These are phyloP conservation scores for Ophiostoma sp. DNA, from an alignment of 2,329 filamentous ascomycete species.

Conservation along the genomic window DNA sequence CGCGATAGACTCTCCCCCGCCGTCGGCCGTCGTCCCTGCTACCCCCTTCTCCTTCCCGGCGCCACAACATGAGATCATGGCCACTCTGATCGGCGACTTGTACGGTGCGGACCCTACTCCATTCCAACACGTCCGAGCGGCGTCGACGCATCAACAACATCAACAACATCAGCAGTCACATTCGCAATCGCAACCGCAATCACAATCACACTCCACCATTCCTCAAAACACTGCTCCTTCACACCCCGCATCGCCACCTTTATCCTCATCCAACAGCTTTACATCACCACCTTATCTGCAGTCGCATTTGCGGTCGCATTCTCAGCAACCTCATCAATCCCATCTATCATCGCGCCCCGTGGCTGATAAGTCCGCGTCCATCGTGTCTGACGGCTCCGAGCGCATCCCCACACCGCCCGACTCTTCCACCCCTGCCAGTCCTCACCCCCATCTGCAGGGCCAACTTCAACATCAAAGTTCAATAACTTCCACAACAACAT, in stretches of 20 bases:
- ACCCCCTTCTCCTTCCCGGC: background rate
- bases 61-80: constrained; percentile 48
- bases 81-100: constrained; percentile 61
- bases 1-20: background rate
- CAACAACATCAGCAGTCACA: constrained; percentile 40
- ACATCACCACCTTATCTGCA: constrained; percentile 16
- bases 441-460: background rate
- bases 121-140: constrained; percentile 41
- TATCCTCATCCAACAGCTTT: constrained; percentile 30
- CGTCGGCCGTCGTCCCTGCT: background rate
- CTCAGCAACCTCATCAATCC: background rate
- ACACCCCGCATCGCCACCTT: constrained; percentile 27
- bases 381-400: constrained; percentile 10
- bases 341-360: background rate
- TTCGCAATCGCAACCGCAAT: background rate
- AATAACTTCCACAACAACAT: constrained; percentile 32
- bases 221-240: background rate
- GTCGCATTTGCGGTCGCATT: background rate
- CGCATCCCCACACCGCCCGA: constrained; percentile 34
- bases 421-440: constrained; percentile 30
- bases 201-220: constrained; percentile 10
- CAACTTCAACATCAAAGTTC: background rate
- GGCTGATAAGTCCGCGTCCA: constrained; percentile 1
- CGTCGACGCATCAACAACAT: constrained; percentile 37
- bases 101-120: constrained; percentile 64